These are phyloP conservation scores for Pleurotus salmoneostramineus DNA, from an alignment of 768 basidiomycete species.

Conservation along the genomic window DNA sequence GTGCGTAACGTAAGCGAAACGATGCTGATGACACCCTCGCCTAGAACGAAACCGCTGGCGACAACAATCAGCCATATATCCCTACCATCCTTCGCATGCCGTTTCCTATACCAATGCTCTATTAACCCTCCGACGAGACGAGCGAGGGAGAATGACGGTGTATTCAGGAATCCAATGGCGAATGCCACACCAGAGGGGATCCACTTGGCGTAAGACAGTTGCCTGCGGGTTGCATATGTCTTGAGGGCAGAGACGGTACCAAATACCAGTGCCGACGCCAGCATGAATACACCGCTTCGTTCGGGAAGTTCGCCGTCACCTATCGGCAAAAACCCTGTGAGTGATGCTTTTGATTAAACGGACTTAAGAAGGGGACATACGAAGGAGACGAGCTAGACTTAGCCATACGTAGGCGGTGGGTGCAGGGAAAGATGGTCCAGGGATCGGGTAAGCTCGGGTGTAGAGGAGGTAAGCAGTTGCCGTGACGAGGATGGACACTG, in stretches of 20 bases:
- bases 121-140: conserved; percentile 84
- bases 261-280: conserved; percentile 70
- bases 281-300: conserved; percentile 75
- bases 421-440: conserved; percentile 92
- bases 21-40: conserved; percentile 89
- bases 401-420: conserved; percentile 96
- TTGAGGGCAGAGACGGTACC: conserved; percentile 65
- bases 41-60: conserved; percentile 93
- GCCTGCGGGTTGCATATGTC: conserved; percentile 46
- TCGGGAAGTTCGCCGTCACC: conserved; percentile 82
- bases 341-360: neutral
- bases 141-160: conserved; percentile 91
- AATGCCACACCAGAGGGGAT: conserved; percentile 93
- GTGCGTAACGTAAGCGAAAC: conserved; percentile 72
- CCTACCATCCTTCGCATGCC: conserved; percentile 43
- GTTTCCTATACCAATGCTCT: conserved; percentile 65
- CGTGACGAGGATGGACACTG: conserved; percentile 85
- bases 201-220: conserved; percentile 61
- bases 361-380: conserved; percentile 35
- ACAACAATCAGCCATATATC: conserved; percentile 81
- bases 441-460: conserved; percentile 82
- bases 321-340: conserved; percentile 21
- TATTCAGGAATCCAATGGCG: conserved; percentile 94
- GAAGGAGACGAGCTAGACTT: conserved; percentile 67
- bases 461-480: conserved; percentile 87